Evolutionary conservation across 495 filamentous ascomycete genomes (phyloP).

Genomic region (Neurospora hispaniola): DNA sequence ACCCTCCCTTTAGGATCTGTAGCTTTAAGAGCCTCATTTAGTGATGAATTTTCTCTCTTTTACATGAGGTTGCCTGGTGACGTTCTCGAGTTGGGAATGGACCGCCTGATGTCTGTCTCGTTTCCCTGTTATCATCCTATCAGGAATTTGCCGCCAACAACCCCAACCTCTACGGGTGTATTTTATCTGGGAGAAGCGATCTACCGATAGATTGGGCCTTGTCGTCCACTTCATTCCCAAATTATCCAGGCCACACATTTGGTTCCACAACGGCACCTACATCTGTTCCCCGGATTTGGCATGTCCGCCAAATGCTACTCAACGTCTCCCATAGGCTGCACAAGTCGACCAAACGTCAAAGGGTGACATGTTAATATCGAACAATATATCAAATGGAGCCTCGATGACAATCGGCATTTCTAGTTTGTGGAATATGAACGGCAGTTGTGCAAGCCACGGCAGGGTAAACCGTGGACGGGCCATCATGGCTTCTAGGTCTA

Average conservation of each 20-base stretch:
- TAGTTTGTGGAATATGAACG: background rate
- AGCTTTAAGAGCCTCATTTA: background rate
- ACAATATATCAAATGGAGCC: background rate
- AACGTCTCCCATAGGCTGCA: background rate
- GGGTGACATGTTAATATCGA: slow-evolving; percentile 5
- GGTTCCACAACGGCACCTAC: background rate
- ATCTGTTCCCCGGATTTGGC: background rate
- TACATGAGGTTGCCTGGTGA: too few relatives aligned
- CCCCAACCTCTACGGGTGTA: background rate
- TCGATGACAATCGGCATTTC: slow-evolving; percentile 8
- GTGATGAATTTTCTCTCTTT: background rate
- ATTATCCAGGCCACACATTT: background rate
- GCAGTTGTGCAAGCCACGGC: slow-evolving; percentile 1
- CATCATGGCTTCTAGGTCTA: too few relatives aligned
- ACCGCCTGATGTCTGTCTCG: too few relatives aligned
- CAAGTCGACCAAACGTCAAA: background rate
- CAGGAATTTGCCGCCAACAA: background rate
- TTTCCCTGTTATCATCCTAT: background rate
- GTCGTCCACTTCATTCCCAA: background rate
- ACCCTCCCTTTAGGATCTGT: background rate
- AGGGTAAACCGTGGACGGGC: background rate
- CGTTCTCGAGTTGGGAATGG: too few relatives aligned
- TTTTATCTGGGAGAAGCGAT: too few relatives aligned
- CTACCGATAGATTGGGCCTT: background rate
- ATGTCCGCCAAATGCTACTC: background rate